Percentiles rank a stretch among this genome's conserved stretches.
phyloP scores from a whole-genome alignment of 2,329 filamentous ascomycete species.

The Rasamsonia emersonii region DNA sequence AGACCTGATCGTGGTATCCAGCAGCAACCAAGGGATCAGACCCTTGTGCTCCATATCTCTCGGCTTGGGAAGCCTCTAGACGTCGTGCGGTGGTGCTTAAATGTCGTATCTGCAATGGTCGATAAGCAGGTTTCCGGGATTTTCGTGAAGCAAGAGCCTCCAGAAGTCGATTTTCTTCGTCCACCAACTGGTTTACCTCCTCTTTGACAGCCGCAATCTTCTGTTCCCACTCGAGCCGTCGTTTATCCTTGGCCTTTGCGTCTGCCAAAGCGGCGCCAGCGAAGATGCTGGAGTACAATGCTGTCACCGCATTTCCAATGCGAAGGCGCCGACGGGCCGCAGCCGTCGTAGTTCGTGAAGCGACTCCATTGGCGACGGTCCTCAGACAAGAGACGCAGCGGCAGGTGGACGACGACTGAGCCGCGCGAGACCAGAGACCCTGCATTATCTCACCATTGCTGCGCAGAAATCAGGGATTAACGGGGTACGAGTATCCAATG shows the following conservation, averaged over 20 bases:
- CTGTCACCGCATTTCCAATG: slow-evolving; percentile 34
- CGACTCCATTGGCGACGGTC: slow-evolving; percentile 25
- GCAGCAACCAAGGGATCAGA: background rate
- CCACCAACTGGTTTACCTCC: slow-evolving; percentile 30
- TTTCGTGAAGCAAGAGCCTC: slow-evolving; percentile 21
- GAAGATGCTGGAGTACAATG: slow-evolving; percentile 38
- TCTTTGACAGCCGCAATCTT: slow-evolving; percentile 35
- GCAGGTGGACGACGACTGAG: slow-evolving; percentile 29
- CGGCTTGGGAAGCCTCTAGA: background rate
- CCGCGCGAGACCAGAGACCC: slow-evolving; percentile 35
- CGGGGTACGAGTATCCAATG: background rate
- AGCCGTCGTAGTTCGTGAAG: slow-evolving; percentile 26
- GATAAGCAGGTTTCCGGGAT: slow-evolving; percentile 11
- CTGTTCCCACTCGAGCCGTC: slow-evolving; percentile 32
- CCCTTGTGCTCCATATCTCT: no score
- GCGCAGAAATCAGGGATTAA: slow-evolving; percentile 1
- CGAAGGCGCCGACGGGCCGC: slow-evolving; percentile 30
- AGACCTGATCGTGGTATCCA: no score
- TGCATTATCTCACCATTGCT: slow-evolving; percentile 34
- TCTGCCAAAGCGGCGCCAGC: slow-evolving; percentile 34
- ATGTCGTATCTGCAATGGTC: slow-evolving; percentile 15
- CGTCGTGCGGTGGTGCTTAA: slow-evolving; percentile 16
- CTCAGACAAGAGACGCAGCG: slow-evolving; percentile 35
- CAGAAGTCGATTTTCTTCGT: slow-evolving; percentile 30
- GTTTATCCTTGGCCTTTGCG: slow-evolving; percentile 30